phyloP scores from a whole-genome alignment of 345 rosid genomes.

The Salix suchowensis region DNA sequence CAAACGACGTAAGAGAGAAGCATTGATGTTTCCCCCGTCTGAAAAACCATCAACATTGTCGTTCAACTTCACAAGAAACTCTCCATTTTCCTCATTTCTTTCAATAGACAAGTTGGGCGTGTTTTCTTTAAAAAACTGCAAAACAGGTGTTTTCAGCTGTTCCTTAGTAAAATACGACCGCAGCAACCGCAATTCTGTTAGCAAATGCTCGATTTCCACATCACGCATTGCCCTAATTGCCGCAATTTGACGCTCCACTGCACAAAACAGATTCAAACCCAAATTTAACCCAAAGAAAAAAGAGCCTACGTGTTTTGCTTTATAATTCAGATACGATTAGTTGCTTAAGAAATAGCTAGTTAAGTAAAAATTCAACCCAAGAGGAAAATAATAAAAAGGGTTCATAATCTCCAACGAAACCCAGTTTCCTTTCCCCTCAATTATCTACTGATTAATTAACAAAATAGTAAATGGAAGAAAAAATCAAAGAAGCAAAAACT shows the following conservation, averaged over 20 bases:
- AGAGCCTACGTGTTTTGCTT: no score
- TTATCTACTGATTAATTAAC: background rate
- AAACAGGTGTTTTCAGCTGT: slow-evolving; percentile 50
- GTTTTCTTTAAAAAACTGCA: slow-evolving; percentile 55
- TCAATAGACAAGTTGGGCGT: slow-evolving; percentile 48
- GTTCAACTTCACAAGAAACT: slow-evolving; percentile 44
- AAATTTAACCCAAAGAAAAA: background rate
- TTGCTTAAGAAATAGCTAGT: background rate
- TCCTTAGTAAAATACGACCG: slow-evolving; percentile 50
- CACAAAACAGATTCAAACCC: background rate
- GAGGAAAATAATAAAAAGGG: slow-evolving; percentile 21
- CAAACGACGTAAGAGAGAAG: slow-evolving; percentile 51
- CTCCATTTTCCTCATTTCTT: slow-evolving; percentile 44
- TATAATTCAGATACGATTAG: background rate
- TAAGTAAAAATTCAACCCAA: slow-evolving; percentile 19
- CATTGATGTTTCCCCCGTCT: slow-evolving; percentile 33
- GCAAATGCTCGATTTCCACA: slow-evolving; percentile 56
- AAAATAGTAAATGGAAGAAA: background rate
- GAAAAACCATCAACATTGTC: slow-evolving; percentile 26
- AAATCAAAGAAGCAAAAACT: background rate
- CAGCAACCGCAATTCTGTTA: slow-evolving; percentile 56
- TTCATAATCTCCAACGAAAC: slow-evolving; percentile 31
- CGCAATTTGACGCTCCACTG: slow-evolving; percentile 62
- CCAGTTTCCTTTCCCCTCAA: slow-evolving; percentile 14
- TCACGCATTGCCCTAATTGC: slow-evolving; percentile 75